phyloP scores from a whole-genome alignment of 2,329 filamentous ascomycete genomes.

The Talaromyces atroroseus region DNA sequence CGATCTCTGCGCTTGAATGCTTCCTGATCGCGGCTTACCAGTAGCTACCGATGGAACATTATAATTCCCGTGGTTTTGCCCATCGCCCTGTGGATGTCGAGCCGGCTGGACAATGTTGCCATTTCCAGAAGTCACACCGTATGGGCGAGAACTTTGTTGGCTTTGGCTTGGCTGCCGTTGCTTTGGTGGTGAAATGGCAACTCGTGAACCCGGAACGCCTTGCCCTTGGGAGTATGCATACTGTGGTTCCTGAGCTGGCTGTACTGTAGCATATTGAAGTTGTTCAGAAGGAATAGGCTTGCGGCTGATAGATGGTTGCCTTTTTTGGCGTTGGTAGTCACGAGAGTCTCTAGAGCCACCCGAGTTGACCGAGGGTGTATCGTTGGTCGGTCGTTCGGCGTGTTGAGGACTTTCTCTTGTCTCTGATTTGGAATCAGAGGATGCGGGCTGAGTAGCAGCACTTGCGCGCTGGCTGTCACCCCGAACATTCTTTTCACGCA shows the following conservation, averaged over 20 bases:
- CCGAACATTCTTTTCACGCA: conserved; percentile 51
- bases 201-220: conserved; percentile 16
- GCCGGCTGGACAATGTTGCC: background rate
- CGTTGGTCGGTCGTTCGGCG: background rate
- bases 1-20: conserved; percentile 5
- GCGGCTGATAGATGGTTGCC: conserved; percentile 6
- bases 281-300: conserved; percentile 4
- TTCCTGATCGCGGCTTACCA: conserved; percentile 3
- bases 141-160: background rate
- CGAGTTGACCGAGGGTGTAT: background rate
- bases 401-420: conserved; percentile 13
- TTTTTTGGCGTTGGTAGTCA: conserved; percentile 9
- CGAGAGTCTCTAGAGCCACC: conserved; percentile 10
- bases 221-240: conserved; percentile 17
- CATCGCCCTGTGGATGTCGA: background rate
- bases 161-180: background rate
- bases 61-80: background rate
- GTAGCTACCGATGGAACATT: background rate
- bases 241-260: conserved; percentile 18
- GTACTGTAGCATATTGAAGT: conserved; percentile 19
- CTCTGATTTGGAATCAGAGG: conserved; percentile 1
- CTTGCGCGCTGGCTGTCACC: conserved; percentile 21
- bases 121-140: conserved; percentile 1
- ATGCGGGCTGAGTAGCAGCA: conserved; percentile 11
- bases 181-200: conserved; percentile 14